Conservation (phyloP, 208 protist genomes). For the Acanthamoeba pearcei region DNA sequence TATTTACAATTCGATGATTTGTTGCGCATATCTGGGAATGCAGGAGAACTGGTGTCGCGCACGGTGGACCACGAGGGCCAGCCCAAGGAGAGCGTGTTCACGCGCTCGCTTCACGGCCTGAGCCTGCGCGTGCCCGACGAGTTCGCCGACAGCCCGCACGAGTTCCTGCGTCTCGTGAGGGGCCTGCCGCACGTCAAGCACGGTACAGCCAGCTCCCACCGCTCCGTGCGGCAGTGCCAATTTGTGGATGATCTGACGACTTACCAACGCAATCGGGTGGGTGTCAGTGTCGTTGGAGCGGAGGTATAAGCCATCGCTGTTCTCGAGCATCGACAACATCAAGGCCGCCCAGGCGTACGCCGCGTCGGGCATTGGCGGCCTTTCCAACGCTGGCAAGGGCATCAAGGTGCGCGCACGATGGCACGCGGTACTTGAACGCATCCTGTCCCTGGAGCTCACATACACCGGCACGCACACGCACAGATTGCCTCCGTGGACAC, state of each 20-base stretch:
- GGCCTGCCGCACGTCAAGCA: not conserved
- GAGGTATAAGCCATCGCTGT: not conserved
- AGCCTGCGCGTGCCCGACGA: not conserved
- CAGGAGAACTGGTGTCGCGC: not conserved
- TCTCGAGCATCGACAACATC: not conserved
- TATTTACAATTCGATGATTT: no score
- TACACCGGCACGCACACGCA: not conserved
- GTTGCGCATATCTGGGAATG: no score
- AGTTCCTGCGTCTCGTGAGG: not conserved
- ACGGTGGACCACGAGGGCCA: not conserved
- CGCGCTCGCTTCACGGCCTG: not conserved
- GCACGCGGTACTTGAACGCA: no score
- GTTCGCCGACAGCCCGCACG: not conserved
- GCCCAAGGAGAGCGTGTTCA: not conserved
- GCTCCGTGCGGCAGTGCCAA: no score
- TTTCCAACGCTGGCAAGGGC: not conserved
- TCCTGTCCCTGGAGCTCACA: not conserved
- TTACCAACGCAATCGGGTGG: not conserved
- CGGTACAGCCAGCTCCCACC: not conserved
- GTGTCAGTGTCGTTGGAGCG: constrained; percentile 5
- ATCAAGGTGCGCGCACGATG: not conserved
- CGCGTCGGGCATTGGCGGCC: not conserved
- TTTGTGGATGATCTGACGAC: no score
- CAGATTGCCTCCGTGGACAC: not conserved
- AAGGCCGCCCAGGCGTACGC: not conserved